Base-by-base conservation (phyloP, 2,329 filamentous ascomycete species). In the Fusarium irregulare region DNA sequence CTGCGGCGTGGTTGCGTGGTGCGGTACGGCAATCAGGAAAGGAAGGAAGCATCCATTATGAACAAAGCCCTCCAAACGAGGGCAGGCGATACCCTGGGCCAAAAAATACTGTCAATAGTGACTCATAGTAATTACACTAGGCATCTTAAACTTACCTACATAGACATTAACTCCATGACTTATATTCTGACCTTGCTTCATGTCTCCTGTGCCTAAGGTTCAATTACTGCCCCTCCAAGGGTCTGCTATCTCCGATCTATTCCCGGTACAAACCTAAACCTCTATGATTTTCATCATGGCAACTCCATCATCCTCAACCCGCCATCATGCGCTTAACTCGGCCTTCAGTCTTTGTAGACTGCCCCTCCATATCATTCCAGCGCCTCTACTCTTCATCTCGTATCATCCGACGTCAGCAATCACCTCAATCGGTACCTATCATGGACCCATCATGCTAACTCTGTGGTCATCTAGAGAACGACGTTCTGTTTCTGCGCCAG, bases 401-500 rank as follows among this genome's bases (percentile, higher is more conserved):
- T 25, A 73, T 46, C 7, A 73, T 79, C 11, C 62, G 75, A 76
- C 75, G 78, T 74, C 45, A 44, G 60, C 13, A n/a, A 18, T 20
- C 16, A 9, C 47, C 25, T n/a, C 7, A 16, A 18, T 42, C 46
- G 18, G 14, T 18, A 30, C 20, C 23, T n/a, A 18, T 10, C 32
- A 7, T 34, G 32, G 37, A 49, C 49, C 49, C 40, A 69, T 51
- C 64, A 62, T 59, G 44, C 63, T 71, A 65, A 68, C 54, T 57
- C 54, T 34, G 34, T 23, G 30, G 41, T 37, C 27, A 21, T 44
- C 14, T 40, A 82, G 81, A 82, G 67, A 77, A 81, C 68, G 81
- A 83, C 63, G 73, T 82, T 27, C 70, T 83, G 58, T 78, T 83
- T 57, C 73, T 83, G 21, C 79, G 79, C 47, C 81, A 83, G 49